phyloP scores from a whole-genome alignment of 2,329 filamentous ascomycete species.

The Dothistroma septosporum region DNA sequence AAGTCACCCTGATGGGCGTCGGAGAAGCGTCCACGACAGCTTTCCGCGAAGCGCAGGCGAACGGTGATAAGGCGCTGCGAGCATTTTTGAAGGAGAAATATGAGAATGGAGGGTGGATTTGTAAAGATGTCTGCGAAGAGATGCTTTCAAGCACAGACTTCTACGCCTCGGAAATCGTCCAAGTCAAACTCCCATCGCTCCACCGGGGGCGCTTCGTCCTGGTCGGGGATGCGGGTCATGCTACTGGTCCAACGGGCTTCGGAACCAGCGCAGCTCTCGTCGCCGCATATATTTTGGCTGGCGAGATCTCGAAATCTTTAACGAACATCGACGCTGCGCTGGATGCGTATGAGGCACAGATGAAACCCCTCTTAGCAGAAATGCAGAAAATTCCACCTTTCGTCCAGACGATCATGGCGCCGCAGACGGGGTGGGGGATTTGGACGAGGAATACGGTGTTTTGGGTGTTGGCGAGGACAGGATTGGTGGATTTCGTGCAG shows the following conservation, averaged over 20 bases:
- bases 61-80: constrained; percentile 37
- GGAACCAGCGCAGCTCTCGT: constrained; percentile 37
- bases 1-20: constrained; percentile 36
- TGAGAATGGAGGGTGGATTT: constrained; percentile 23
- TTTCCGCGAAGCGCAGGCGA: constrained; percentile 41
- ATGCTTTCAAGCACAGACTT: constrained; percentile 25
- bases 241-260: constrained; percentile 34
- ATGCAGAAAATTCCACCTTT: constrained; percentile 33
- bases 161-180: constrained; percentile 30
- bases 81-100: constrained; percentile 26
- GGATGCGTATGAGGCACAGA: constrained; percentile 42
- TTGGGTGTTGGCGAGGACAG: constrained; percentile 32
- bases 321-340: constrained; percentile 38
- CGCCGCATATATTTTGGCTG: constrained; percentile 54
- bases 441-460: constrained; percentile 40
- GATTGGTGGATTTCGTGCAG: neutral
- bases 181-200: constrained; percentile 35
- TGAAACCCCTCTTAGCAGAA: constrained; percentile 45
- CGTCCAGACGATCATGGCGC: constrained; percentile 38
- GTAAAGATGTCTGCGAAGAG: constrained; percentile 15
- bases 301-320: constrained; percentile 38
- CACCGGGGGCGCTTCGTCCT: constrained; percentile 37
- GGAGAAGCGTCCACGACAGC: constrained; percentile 27
- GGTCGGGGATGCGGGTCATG: constrained; percentile 42
- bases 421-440: constrained; percentile 46